Percentiles rank a stretch among this genome's conserved stretches.
Conservation (phyloP, 495 filamentous ascomycete species). For the Podospora comata region DNA sequence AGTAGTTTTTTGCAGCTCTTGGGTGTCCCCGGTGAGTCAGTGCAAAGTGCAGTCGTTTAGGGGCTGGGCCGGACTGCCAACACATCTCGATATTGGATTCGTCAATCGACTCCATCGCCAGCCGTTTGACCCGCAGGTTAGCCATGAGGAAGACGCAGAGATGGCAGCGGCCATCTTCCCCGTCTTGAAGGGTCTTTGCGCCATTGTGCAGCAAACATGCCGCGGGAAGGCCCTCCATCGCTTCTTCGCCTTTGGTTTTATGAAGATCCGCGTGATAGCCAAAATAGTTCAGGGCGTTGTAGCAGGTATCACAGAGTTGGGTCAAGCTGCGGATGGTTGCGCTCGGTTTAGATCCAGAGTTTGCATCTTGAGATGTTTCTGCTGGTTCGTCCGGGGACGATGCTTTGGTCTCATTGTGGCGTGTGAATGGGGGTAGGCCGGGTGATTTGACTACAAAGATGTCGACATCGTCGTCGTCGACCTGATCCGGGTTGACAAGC, state of each 20-base stretch:
- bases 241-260: neutral
- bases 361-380: too few relatives aligned
- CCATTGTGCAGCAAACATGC: neutral
- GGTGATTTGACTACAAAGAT: neutral
- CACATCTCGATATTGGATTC: conserved; percentile 19
- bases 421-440: too few relatives aligned
- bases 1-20: neutral
- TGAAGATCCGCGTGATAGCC: neutral
- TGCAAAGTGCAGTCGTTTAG: neutral
- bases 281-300: neutral
- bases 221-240: neutral
- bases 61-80: conserved; percentile 9
- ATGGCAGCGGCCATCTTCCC: neutral
- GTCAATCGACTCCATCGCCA: conserved; percentile 14
- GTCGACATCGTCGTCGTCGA: neutral
- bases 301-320: neutral
- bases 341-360: neutral
- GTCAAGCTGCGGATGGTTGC: neutral
- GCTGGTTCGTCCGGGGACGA: neutral
- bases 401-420: neutral
- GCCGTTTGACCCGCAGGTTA: conserved; percentile 12
- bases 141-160: conserved; percentile 14
- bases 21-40: neutral
- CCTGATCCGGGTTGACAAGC: neutral
- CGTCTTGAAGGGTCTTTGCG: neutral